These are phyloP conservation scores for Phytophthora niederhauseri DNA, from an alignment of 352 stramenopile species.

Conservation along the genomic window DNA sequence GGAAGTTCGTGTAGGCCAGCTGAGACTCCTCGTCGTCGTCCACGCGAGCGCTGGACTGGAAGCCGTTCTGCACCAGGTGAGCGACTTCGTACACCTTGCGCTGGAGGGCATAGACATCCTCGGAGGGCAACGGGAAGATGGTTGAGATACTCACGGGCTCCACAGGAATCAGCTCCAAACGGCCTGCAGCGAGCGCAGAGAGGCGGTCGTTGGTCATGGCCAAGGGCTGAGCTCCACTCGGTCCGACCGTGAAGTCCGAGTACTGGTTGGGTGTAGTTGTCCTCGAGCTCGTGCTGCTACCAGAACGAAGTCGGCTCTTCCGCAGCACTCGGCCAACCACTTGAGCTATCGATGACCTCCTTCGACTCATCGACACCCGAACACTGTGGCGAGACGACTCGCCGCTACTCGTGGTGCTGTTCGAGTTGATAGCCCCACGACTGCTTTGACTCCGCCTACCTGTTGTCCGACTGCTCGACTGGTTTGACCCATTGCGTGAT, in stretches of 20 bases:
- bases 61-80: constrained; percentile 70
- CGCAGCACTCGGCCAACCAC: constrained; percentile 41
- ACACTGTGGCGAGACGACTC: constrained; percentile 42
- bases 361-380: constrained; percentile 29
- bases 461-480: constrained; percentile 35
- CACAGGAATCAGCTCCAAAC: constrained; percentile 55
- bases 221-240: constrained; percentile 27
- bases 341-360: constrained; percentile 42
- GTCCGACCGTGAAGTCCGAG: constrained; percentile 40
- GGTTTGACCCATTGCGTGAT: constrained; percentile 40
- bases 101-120: constrained; percentile 75
- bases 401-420: constrained; percentile 38
- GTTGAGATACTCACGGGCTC: constrained; percentile 73
- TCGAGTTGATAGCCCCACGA: constrained; percentile 36
- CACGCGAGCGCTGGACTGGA: constrained; percentile 62
- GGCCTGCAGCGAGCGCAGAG: constrained; percentile 37
- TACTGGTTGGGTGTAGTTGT: constrained; percentile 40
- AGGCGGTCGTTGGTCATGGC: constrained; percentile 38
- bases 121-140: constrained; percentile 75
- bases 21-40: constrained; percentile 70
- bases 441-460: constrained; percentile 39
- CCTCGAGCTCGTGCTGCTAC: constrained; percentile 35
- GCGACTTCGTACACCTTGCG: constrained; percentile 79
- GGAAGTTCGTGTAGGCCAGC: constrained; percentile 77
- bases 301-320: constrained; percentile 40